A percentile compares a stretch with the other conserved stretches of the same genome.
Conservation (phyloP, 2,329 filamentous ascomycete species). For the Colletotrichum karsti region DNA sequence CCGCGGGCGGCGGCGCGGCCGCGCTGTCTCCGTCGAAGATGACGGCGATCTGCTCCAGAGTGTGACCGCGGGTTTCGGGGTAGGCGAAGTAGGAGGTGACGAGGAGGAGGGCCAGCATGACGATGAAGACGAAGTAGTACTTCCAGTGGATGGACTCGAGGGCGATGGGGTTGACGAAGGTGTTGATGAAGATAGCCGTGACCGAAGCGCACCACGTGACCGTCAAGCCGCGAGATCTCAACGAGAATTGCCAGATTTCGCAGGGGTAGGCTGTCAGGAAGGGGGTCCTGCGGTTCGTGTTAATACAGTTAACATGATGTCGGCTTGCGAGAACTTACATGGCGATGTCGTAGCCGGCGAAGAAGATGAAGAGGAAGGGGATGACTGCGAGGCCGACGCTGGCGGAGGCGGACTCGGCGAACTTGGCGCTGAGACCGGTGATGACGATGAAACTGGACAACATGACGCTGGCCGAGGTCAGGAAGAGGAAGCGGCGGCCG, state of each 20-base stretch:
- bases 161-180: slow-evolving; percentile 52
- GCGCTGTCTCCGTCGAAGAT: slow-evolving; percentile 26
- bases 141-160: slow-evolving; percentile 51
- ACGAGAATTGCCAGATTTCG: slow-evolving; percentile 24
- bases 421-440: slow-evolving; percentile 26
- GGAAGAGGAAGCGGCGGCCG: slow-evolving; percentile 24
- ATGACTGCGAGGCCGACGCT: slow-evolving; percentile 39
- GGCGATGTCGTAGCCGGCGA: slow-evolving; percentile 35
- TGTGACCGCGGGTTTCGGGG: slow-evolving; percentile 24
- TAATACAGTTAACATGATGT: too few relatives aligned
- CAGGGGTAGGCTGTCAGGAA: slow-evolving; percentile 23
- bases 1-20: not conserved
- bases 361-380: slow-evolving; percentile 49
- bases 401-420: slow-evolving; percentile 30
- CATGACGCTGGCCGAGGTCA: slow-evolving; percentile 22
- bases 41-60: slow-evolving; percentile 24
- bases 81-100: slow-evolving; percentile 17
- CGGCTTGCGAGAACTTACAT: slow-evolving; percentile 1
- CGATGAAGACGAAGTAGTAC: slow-evolving; percentile 54
- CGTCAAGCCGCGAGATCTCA: slow-evolving; percentile 16
- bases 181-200: slow-evolving; percentile 33
- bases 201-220: slow-evolving; percentile 19
- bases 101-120: slow-evolving; percentile 32
- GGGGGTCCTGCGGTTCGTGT: not conserved
- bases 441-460: slow-evolving; percentile 19